Evolutionary conservation across 202 grass and related monocot genomes (phyloP), one percentile per base, ranked within the genome.

Genomic region (Carex sylvatica): DNA sequence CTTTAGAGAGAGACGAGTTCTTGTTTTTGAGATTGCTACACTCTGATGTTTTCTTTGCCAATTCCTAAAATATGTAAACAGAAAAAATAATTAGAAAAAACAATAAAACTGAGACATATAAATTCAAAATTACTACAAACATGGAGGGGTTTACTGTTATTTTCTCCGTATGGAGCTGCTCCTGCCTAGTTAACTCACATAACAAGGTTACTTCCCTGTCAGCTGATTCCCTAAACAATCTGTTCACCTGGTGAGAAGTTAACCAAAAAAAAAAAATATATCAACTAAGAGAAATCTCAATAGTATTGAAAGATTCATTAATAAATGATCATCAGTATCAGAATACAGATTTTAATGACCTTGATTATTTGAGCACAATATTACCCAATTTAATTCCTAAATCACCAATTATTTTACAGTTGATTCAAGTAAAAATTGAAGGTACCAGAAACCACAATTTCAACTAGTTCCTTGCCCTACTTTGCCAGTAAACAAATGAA

Each of bases 11-110:
- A 5, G 82, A 86, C 47, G 87, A 87, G 68, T 88, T 90, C 84
- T 89, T 95, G 78, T 93, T 88, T 87, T 93, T 86, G 81, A 95
- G 90, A 58, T 86, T 98, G 2, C 13, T 51, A 10, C 92, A 95
- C 59, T 98, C 96, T 0, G 63, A 73, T 24, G 89, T 85, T 81
- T 90, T 95, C 69, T 84, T 91, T 54, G 72, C 82, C 78, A 98
- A 84, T 72, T 98, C 96, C 96, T 98, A 26, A 1, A 62, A 82
- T 11, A 22, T 36, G 55, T 19, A 40, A 33, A 64, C 23, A 13
- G 16, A 53, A 26, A 2, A 56, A 35, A 81, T 28, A 84, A 83
- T 53, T 22, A 44, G 38, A 80, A 46, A 83, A 83, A 5, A 5
- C 35, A 83, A 51, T 80, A 18, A 69, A 53, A 38, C 35, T 53